These are phyloP conservation scores for Stagonosporopsis vannaccii DNA, from an alignment of 2,329 filamentous ascomycete species.

Conservation along the genomic window DNA sequence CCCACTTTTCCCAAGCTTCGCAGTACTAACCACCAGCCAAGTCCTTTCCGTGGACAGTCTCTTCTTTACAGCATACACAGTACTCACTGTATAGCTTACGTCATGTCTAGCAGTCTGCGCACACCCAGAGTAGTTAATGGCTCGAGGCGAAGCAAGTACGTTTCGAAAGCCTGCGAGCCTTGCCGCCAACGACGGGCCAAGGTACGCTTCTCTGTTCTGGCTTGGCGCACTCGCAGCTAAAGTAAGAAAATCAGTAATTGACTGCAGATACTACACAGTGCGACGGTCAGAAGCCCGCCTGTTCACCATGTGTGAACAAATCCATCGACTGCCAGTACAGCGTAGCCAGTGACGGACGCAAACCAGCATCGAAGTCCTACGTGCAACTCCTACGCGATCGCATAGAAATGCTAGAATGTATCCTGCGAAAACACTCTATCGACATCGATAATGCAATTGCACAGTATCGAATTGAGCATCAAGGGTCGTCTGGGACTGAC, in stretches of 20 bases:
- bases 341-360: constrained; percentile 40
- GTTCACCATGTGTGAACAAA: constrained; percentile 43
- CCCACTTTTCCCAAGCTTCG: background rate
- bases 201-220: constrained; percentile 25
- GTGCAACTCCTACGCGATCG: constrained; percentile 45
- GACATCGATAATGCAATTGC: constrained; percentile 38
- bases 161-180: constrained; percentile 51
- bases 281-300: constrained; percentile 40
- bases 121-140: constrained; percentile 40
- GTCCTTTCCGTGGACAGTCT: background rate
- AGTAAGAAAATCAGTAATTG: background rate
- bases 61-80: background rate
- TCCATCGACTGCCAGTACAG: constrained; percentile 42
- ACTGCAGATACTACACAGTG: constrained; percentile 32
- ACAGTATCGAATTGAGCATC: background rate
- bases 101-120: background rate
- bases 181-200: constrained; percentile 50
- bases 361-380: constrained; percentile 48
- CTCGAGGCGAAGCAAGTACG: constrained; percentile 61
- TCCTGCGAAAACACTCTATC: constrained; percentile 40
- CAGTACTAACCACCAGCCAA: background rate
- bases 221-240: background rate
- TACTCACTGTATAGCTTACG: background rate
- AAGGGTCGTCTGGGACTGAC: background rate
- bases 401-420: constrained; percentile 43